phyloP scores from a whole-genome alignment of 305 asterid genomes.

The Fraxinus greggii region DNA sequence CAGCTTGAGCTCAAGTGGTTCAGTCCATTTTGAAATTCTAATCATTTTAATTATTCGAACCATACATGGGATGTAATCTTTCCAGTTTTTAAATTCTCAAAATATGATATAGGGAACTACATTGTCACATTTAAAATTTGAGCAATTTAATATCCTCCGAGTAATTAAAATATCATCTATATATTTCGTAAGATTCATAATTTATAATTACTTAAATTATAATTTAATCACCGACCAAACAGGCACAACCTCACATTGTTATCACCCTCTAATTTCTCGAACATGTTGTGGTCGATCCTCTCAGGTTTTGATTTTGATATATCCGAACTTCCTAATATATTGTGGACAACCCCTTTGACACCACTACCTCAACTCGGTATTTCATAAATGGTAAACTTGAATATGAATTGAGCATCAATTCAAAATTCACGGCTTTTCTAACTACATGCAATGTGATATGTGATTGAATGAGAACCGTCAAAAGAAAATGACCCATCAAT shows the following conservation, averaged over 20 bases:
- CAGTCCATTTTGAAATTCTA: background rate
- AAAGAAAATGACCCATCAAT: slow-evolving; percentile 38
- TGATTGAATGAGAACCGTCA: background rate
- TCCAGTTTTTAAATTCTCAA: background rate
- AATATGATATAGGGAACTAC: background rate
- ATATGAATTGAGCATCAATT: background rate
- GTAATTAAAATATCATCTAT: too few species aligned
- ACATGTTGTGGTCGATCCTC: background rate
- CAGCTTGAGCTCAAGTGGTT: background rate
- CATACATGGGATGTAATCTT: background rate
- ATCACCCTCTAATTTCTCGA: background rate
- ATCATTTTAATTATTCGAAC: too few species aligned
- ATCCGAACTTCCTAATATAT: background rate
- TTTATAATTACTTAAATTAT: too few species aligned
- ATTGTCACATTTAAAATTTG: too few species aligned
- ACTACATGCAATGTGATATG: background rate
- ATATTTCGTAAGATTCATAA: too few species aligned
- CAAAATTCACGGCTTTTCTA: background rate
- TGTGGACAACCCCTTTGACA: background rate
- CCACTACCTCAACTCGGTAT: background rate
- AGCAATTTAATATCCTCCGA: too few species aligned
- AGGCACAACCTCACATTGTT: background rate
- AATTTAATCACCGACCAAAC: background rate
- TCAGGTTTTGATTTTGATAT: background rate
- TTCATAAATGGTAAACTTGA: background rate